Base-by-base conservation (phyloP, 2,329 filamentous ascomycete species). In the Capronia americana region DNA sequence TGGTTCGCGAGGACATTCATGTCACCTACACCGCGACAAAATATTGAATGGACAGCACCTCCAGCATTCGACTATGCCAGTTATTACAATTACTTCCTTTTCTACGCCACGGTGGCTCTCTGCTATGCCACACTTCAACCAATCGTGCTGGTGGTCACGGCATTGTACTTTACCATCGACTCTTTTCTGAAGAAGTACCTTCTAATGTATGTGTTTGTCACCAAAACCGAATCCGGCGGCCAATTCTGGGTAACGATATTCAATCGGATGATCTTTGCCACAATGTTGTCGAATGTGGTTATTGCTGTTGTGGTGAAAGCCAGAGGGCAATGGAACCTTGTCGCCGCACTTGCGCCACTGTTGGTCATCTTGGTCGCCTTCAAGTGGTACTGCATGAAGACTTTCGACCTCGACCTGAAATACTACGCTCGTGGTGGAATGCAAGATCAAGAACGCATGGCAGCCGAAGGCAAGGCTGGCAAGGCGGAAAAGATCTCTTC, bases 31-130 rank as follows among this genome's bases (percentile, higher is more conserved):
- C 95, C 95, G 4, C 86, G 95, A 72, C 90, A 97, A 77, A 83
- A 95, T 72, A 98, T 98, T 72, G 92, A 97, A 77, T 87, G 95
- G 75, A 97, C 93, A 0, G 95, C 95, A 3, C 95, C 95, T 0
- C 93, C 92, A 1, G 84, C 92, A 0, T 97, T 99, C 77, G 93
- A 98, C 72, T 98, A 97, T 75, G 92, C 95, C 65, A 92, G 88
- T 73, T 98, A 98, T 80, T 99, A 97, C 85, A 98, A 97, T 78
- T 98, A 96, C 78, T 97, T 97, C 79, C 83, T 98, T 32, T 99
- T 92, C 80, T 99, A 98, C 80, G 85, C 91, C 26, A 97, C 94
- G 0, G 91, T 98, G 34, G 90, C 92, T 0, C 83, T 99, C 17
- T 92, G 89, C 73, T 97, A 95, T 75, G 88, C 90, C 1, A 88